Conservation (phyloP, 2,329 filamentous ascomycete species). For the Lanzia echinophila region DNA sequence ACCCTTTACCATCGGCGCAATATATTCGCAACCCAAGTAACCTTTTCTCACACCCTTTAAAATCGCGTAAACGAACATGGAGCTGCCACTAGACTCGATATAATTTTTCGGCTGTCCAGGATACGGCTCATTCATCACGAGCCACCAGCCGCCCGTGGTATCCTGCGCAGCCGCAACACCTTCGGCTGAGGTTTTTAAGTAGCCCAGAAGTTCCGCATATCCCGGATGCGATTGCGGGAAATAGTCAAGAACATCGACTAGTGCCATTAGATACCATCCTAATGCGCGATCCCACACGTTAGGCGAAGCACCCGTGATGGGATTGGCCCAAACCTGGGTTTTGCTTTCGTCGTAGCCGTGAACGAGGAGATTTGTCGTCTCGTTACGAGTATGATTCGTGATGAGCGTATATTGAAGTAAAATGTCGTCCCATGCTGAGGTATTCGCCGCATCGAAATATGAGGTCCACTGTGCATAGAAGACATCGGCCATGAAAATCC, state of each 20-base stretch:
- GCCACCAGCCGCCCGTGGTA: constrained; percentile 2
- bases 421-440: constrained; percentile 27
- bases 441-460: constrained; percentile 22
- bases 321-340: constrained; percentile 32
- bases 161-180: constrained; percentile 4
- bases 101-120: constrained; percentile 3
- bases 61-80: constrained; percentile 5
- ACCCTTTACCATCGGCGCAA: constrained; percentile 15
- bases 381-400: constrained; percentile 19
- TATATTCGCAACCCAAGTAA: constrained; percentile 8
- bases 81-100: constrained; percentile 1
- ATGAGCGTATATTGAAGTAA: constrained; percentile 24
- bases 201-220: not conserved
- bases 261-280: constrained; percentile 34
- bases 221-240: constrained; percentile 18
- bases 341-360: constrained; percentile 33
- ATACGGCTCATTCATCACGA: constrained; percentile 6
- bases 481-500: constrained; percentile 42
- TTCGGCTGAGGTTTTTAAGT: not conserved
- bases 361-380: constrained; percentile 27
- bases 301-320: constrained; percentile 32
- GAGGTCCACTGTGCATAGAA: constrained; percentile 25
- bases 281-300: constrained; percentile 34
- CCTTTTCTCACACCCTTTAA: constrained; percentile 3
- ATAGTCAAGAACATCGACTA: constrained; percentile 33